Conservation (phyloP, 164 flowering plant species). For the Magnolia sinica region DNA sequence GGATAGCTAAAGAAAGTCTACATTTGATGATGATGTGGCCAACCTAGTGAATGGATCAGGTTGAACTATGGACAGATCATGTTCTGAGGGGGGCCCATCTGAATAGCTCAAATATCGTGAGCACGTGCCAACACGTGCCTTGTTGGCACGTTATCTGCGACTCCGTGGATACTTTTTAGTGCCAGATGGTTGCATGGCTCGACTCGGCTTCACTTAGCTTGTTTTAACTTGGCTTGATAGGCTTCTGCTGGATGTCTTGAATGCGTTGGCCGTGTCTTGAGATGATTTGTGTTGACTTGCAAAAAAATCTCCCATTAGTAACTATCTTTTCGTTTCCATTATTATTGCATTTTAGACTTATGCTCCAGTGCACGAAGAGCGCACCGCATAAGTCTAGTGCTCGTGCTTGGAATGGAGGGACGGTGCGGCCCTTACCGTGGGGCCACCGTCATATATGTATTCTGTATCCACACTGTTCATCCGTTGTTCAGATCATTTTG, state of each 20-base stretch:
- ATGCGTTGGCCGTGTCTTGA: background rate
- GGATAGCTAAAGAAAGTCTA: background rate
- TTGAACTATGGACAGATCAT: background rate
- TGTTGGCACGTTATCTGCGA: background rate
- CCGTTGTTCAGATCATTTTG: no score
- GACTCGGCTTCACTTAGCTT: background rate
- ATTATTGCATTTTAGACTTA: background rate
- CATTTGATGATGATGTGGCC: background rate
- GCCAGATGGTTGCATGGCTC: background rate
- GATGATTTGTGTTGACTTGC: background rate
- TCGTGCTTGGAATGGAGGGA: no score
- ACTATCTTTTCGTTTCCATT: background rate
- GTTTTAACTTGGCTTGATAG: background rate
- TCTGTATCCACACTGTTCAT: no score
- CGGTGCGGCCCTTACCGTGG: no score
- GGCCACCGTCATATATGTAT: no score
- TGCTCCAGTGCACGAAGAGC: no score
- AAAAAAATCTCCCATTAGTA: background rate
- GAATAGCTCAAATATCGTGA: background rate
- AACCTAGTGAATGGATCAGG: background rate
- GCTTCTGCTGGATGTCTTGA: background rate
- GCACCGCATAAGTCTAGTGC: no score
- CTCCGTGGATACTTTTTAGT: background rate
- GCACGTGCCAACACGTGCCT: background rate
- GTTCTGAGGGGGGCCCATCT: background rate